Conservation (phyloP, 2,329 filamentous ascomycete species). For the Cryphonectria parasitica region DNA sequence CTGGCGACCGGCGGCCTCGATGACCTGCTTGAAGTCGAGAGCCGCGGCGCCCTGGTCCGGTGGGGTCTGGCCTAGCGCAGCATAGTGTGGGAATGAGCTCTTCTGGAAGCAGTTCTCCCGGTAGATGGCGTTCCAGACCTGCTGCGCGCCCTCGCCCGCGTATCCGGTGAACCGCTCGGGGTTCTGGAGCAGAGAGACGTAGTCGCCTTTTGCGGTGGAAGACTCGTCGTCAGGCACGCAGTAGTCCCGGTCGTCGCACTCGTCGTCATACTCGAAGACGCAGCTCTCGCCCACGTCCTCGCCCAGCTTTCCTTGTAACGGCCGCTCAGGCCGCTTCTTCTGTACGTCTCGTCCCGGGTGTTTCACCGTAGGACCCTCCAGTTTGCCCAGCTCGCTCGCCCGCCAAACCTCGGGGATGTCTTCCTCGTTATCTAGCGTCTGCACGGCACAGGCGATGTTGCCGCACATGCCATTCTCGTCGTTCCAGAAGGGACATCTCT, state of each 20-base stretch:
- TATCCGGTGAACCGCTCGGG: conserved; percentile 97
- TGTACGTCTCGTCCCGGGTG: conserved; percentile 81
- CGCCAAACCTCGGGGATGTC: conserved; percentile 93
- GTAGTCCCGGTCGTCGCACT: conserved; percentile 95
- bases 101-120: conserved; percentile 92
- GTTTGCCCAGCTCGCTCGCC: conserved; percentile 86
- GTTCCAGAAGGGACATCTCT: conserved; percentile 93
- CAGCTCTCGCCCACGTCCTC: conserved; percentile 92
- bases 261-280: conserved; percentile 95
- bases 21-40: conserved; percentile 64
- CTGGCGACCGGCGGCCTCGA: conserved; percentile 63
- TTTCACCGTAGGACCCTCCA: conserved; percentile 87
- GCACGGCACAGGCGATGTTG: conserved; percentile 94
- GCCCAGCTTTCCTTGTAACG: conserved; percentile 81
- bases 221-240: conserved; percentile 95
- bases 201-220: conserved; percentile 85
- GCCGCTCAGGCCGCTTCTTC: conserved; percentile 69
- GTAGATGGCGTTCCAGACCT: conserved; percentile 97
- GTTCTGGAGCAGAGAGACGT: conserved; percentile 91
- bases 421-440: conserved; percentile 92
- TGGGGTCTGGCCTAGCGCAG: conserved; percentile 54
- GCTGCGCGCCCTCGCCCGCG: conserved; percentile 77
- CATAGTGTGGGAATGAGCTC: conserved; percentile 64
- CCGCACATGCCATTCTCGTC: conserved; percentile 94
- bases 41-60: conserved; percentile 56